These are phyloP conservation scores for Volutella citrinella DNA, from an alignment of 2,329 filamentous ascomycete genomes.

Conservation along the genomic window DNA sequence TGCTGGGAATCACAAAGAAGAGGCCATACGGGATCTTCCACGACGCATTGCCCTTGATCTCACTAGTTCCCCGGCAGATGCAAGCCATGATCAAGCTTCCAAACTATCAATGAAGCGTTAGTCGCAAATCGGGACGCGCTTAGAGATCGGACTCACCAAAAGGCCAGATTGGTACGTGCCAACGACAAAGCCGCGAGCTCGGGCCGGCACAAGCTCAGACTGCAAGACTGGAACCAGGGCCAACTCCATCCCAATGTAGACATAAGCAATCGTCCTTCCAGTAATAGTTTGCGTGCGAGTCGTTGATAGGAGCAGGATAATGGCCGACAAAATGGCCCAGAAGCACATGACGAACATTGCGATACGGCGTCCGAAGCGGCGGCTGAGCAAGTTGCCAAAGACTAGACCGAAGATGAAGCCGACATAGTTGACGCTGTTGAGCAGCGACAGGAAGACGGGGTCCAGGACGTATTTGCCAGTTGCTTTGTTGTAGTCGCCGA, in stretches of 20 bases:
- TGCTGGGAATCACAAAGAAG: constrained; percentile 30
- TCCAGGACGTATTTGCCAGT: constrained; percentile 27
- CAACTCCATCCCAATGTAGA: constrained; percentile 39
- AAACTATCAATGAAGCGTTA: not conserved
- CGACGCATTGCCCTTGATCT: constrained; percentile 24
- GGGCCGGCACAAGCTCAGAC: constrained; percentile 29
- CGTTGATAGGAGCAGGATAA: constrained; percentile 29
- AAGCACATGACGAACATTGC: constrained; percentile 35
- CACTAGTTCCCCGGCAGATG: constrained; percentile 27
- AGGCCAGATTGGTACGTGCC: constrained; percentile 10
- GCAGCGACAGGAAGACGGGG: constrained; percentile 22
- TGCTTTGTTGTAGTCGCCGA: constrained; percentile 25
- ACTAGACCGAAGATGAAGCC: constrained; percentile 20
- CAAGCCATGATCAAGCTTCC: constrained; percentile 17
- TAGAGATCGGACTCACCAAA: constrained; percentile 1
- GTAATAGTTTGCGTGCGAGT: constrained; percentile 30
- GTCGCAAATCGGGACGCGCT: not conserved
- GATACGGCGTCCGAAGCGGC: constrained; percentile 30
- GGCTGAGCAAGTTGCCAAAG: constrained; percentile 28
- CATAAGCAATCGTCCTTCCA: constrained; percentile 33
- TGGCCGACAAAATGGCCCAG: constrained; percentile 31
- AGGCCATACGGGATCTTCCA: constrained; percentile 34
- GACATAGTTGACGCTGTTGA: constrained; percentile 33
- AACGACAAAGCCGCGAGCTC: constrained; percentile 30
- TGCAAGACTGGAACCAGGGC: constrained; percentile 33